A percentile compares a stretch with the other conserved stretches of the same genome.
These are phyloP conservation scores for Hippophae rhamnoides DNA, from an alignment of 306 rosid genomes.

Conservation along the genomic window DNA sequence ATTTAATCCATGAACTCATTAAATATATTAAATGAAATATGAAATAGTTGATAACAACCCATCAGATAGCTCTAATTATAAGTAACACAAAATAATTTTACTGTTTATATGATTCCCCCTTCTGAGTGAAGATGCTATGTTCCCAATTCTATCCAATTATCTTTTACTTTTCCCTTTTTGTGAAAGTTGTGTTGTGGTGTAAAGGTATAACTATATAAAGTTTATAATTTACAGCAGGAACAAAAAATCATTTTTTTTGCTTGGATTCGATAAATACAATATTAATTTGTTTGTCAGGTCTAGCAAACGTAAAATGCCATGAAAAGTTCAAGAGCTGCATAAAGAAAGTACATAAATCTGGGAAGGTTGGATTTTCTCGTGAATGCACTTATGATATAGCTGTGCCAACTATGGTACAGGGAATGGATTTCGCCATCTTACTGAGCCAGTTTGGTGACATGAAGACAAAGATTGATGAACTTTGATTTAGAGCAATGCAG, in stretches of 20 bases:
- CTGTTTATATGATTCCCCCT: too few relatives aligned
- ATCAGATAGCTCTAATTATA: too few relatives aligned
- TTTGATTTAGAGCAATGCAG: constrained; percentile 13
- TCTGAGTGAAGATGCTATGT: too few relatives aligned
- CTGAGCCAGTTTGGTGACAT: constrained; percentile 46
- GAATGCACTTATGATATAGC: constrained; percentile 46
- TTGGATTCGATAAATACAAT: not conserved
- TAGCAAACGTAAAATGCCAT: constrained; percentile 59
- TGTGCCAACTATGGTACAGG: constrained; percentile 64
- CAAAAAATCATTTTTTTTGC: not conserved
- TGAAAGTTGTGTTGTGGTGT: too few relatives aligned
- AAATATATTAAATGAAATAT: too few relatives aligned
- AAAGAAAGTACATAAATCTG: constrained; percentile 42
- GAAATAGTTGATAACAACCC: too few relatives aligned
- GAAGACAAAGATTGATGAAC: constrained; percentile 15
- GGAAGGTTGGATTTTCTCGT: constrained; percentile 61
- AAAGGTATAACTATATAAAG: too few relatives aligned
- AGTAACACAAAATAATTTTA: too few relatives aligned
- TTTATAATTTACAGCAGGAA: too few relatives aligned
- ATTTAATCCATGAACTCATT: too few relatives aligned
- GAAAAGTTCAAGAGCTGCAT: constrained; percentile 55
- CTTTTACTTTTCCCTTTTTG: too few relatives aligned
- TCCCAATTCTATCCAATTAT: too few relatives aligned
- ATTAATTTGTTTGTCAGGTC: constrained; percentile 33
- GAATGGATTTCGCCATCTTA: constrained; percentile 80